Percentiles rank a stretch among this genome's conserved stretches.
Conservation (phyloP, 805 yeast species). For the Soucietia sequanensis region DNA sequence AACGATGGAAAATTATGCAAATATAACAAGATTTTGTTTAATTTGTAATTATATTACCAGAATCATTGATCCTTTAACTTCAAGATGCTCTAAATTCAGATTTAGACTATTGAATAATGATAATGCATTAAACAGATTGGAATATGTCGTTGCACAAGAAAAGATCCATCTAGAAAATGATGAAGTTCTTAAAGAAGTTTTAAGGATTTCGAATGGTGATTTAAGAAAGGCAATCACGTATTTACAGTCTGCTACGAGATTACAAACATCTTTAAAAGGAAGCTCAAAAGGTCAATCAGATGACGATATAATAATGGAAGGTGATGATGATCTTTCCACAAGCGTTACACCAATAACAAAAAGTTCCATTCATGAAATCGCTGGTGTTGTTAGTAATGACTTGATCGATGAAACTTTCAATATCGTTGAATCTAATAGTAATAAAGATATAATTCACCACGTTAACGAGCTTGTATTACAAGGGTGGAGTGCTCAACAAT, state of each 20-base stretch:
- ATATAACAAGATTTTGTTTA: slow-evolving; percentile 85
- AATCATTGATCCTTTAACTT: slow-evolving; percentile 94
- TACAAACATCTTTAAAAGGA: slow-evolving; percentile 29
- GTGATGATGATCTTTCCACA: slow-evolving; percentile 21
- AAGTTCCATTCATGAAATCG: slow-evolving; percentile 59
- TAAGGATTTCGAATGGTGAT: slow-evolving; percentile 83
- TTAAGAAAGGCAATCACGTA: slow-evolving; percentile 89
- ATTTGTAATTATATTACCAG: slow-evolving; percentile 96
- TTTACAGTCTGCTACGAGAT: slow-evolving; percentile 77
- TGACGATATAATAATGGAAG: slow-evolving; percentile 32
- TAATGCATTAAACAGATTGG: slow-evolving; percentile 68
- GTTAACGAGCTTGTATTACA: slow-evolving; percentile 55
- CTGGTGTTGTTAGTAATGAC: slow-evolving; percentile 66
- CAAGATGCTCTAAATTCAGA: slow-evolving; percentile 93
- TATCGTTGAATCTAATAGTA: slow-evolving; percentile 23
- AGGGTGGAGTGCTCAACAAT: slow-evolving; percentile 80
- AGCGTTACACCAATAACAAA: slow-evolving; percentile 42
- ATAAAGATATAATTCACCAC: slow-evolving; percentile 30
- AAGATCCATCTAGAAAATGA: slow-evolving; percentile 33
- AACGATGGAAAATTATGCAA: slow-evolving; percentile 89
- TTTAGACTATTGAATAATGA: slow-evolving; percentile 73
- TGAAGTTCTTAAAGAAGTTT: slow-evolving; percentile 58
- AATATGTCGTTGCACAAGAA: slow-evolving; percentile 52
- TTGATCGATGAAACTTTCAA: slow-evolving; percentile 42
- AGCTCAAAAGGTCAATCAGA: slow-evolving; percentile 20